Evolutionary conservation across 2,329 filamentous ascomycete species (phyloP).

Genomic region (Pseudofabraea citricarpa): DNA sequence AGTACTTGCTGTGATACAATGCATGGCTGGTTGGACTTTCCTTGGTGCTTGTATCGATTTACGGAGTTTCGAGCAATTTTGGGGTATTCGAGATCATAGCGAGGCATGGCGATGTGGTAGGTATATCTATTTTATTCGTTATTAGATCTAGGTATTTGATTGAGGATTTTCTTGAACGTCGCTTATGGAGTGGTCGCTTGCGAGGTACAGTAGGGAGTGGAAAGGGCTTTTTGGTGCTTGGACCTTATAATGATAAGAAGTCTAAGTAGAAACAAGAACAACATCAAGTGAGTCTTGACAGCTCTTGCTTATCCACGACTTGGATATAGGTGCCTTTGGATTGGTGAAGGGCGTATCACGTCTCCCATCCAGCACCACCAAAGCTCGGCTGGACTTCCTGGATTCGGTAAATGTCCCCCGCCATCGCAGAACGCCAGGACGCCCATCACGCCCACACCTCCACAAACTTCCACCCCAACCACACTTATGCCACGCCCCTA

Average conservation of each 20-base stretch:
- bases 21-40: slow-evolving; percentile 4
- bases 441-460: too few relatives aligned
- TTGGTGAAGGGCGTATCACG: background rate
- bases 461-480: background rate
- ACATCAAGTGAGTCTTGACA: too few relatives aligned
- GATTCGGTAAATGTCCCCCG: too few relatives aligned
- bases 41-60: slow-evolving; percentile 24
- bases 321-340: background rate
- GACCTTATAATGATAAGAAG: background rate
- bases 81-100: slow-evolving; percentile 20
- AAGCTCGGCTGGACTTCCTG: background rate
- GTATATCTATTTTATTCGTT: background rate
- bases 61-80: slow-evolving; percentile 19
- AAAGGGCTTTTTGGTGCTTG: background rate
- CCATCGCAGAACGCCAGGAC: too few relatives aligned
- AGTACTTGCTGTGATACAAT: background rate
- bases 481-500: background rate
- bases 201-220: background rate
- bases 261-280: too few relatives aligned
- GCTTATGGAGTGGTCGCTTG: too few relatives aligned
- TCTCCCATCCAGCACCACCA: background rate
- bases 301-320: too few relatives aligned
- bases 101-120: slow-evolving; percentile 11
- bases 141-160: background rate
- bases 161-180: too few relatives aligned